A percentile compares a stretch with the other conserved stretches of the same genome.
Evolutionary conservation across 2,329 filamentous ascomycete species (phyloP).

Genomic region (Hypocrella siamensis): DNA sequence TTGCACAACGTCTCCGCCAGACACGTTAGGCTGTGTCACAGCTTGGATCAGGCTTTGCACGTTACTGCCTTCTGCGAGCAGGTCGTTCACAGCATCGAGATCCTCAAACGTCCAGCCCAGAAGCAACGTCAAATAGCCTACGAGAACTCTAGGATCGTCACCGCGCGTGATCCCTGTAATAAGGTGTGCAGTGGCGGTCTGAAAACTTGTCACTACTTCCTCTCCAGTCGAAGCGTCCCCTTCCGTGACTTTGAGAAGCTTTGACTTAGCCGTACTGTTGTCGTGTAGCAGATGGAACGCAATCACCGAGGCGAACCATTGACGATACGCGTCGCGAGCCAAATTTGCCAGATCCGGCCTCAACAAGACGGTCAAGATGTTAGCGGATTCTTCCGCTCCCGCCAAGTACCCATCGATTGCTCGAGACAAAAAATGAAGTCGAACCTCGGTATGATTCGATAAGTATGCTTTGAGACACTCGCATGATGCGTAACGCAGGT

Average conservation of each 20-base stretch:
- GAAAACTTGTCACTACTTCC: conserved; percentile 88
- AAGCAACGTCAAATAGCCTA: conserved; percentile 82
- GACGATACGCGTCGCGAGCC: conserved; percentile 67
- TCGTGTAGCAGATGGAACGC: conserved; percentile 77
- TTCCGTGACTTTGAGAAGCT: conserved; percentile 71
- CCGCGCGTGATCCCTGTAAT: conserved; percentile 60
- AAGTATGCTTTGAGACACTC: conserved; percentile 92
- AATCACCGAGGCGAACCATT: conserved; percentile 80
- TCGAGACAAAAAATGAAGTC: conserved; percentile 69
- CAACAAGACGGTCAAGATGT: conserved; percentile 73
- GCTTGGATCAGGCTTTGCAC: conserved; percentile 73
- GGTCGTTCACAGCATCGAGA: conserved; percentile 79
- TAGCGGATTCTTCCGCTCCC: conserved; percentile 68
- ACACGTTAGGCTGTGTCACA: conserved; percentile 40
- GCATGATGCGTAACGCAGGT: conserved; percentile 71
- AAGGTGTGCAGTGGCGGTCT: conserved; percentile 76
- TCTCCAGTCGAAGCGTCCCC: conserved; percentile 81
- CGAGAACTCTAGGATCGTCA: conserved; percentile 62
- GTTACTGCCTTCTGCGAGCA: conserved; percentile 81
- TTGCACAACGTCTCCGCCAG: conserved; percentile 52
- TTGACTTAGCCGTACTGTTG: conserved; percentile 60
- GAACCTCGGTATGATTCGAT: conserved; percentile 63
- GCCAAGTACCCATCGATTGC: conserved; percentile 78
- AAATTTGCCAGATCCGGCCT: conserved; percentile 44
- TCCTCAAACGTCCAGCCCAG: conserved; percentile 88